A percentile compares a stretch with the other conserved stretches of the same genome.
phyloP scores from a whole-genome alignment of 169 alveolate genomes.

The Plasmodium chabaudi region DNA sequence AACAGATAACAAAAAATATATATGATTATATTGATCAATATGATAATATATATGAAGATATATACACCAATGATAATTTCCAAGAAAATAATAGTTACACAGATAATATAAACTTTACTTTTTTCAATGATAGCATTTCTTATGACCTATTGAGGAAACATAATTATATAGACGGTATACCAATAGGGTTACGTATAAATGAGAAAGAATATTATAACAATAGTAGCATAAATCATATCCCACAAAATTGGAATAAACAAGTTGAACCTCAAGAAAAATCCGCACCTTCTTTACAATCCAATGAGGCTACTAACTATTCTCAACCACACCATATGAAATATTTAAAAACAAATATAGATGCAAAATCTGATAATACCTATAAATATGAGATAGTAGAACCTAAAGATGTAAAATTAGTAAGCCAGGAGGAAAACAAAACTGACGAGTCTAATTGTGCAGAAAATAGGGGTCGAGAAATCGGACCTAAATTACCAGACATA shows the following conservation, averaged over 20 bases:
- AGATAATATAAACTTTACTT: slow-evolving; percentile 54
- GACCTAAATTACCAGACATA: slow-evolving; percentile 46
- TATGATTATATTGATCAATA: slow-evolving; percentile 73
- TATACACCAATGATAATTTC: slow-evolving; percentile 23
- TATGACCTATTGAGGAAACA: slow-evolving; percentile 51
- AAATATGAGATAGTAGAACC: neutral
- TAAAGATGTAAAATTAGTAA: neutral
- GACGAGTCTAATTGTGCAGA: neutral
- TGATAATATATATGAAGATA: slow-evolving; percentile 74
- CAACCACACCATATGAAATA: neutral
- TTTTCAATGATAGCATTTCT: slow-evolving; percentile 66
- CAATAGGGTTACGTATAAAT: slow-evolving; percentile 32
- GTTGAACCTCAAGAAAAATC: neutral
- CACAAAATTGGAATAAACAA: neutral
- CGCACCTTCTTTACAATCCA: neutral
- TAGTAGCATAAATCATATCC: neutral
- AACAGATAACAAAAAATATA: slow-evolving; percentile 25
- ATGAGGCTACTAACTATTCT: neutral
- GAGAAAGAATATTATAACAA: slow-evolving; percentile 2
- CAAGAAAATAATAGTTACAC: slow-evolving; percentile 14
- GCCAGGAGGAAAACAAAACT: neutral
- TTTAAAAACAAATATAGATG: neutral
- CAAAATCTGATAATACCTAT: neutral
- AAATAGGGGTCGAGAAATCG: slow-evolving; percentile 14
- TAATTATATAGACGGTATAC: slow-evolving; percentile 71